These are phyloP conservation scores for Sporopachydermia lactativora DNA, from an alignment of 805 yeast species.

Conservation along the genomic window DNA sequence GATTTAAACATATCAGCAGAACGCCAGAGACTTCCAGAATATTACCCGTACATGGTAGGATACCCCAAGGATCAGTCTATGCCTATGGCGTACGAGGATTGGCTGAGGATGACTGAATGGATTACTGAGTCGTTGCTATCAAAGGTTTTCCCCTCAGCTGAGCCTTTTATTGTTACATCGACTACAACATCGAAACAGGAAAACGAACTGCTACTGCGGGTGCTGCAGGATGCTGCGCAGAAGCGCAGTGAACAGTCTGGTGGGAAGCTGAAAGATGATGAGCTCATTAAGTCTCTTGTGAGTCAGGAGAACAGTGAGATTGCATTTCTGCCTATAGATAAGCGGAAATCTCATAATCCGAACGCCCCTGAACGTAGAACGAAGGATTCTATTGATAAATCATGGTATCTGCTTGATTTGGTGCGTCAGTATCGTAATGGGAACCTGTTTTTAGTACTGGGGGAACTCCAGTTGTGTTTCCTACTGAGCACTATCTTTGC, in stretches of 20 bases:
- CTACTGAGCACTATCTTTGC: slow-evolving; percentile 37
- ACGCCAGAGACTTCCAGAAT: slow-evolving; percentile 17
- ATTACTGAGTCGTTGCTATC: slow-evolving; percentile 17
- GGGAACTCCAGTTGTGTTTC: slow-evolving; percentile 42
- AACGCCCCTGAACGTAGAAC: slow-evolving; percentile 25
- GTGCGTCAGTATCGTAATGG: slow-evolving; percentile 15
- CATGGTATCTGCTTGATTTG: slow-evolving; percentile 37
- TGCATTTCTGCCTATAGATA: slow-evolving; percentile 28
- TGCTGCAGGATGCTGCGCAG: slow-evolving; percentile 20
- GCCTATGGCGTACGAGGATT: slow-evolving; percentile 12
- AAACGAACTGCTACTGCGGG: slow-evolving; percentile 24
- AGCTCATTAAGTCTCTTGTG: slow-evolving; percentile 18
- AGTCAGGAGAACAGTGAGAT: slow-evolving; percentile 23
- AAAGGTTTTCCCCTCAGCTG: slow-evolving; percentile 15
- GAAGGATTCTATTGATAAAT: slow-evolving; percentile 39
- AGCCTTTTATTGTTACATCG: slow-evolving; percentile 19
- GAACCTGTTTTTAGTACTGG: slow-evolving; percentile 22
- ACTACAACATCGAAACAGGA: slow-evolving; percentile 40
- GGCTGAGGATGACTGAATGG: slow-evolving; percentile 15
- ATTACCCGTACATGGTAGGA: slow-evolving; percentile 26
- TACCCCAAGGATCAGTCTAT: slow-evolving; percentile 21
- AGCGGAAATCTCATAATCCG: slow-evolving; percentile 22
- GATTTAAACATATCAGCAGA: slow-evolving; percentile 19
- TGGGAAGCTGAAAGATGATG: slow-evolving; percentile 18
- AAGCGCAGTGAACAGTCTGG: slow-evolving; percentile 8